Percentiles rank a stretch among this genome's conserved stretches.
These are phyloP conservation scores for Protea cynaroides DNA, from an alignment of 164 flowering plant species.

Conservation along the genomic window DNA sequence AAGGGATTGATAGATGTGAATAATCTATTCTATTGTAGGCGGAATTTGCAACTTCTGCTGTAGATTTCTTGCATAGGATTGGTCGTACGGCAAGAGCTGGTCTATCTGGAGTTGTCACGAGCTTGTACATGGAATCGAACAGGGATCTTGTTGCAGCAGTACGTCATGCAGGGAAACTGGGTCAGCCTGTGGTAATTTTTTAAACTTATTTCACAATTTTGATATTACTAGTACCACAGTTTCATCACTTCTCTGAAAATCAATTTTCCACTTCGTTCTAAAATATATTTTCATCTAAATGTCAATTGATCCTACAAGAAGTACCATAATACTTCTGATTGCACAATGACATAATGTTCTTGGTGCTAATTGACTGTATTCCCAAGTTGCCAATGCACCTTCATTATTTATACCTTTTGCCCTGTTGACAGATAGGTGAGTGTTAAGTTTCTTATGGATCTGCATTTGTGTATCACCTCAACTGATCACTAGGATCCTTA, in stretches of 20 bases:
- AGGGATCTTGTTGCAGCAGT: conserved; percentile 80
- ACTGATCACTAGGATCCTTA: conserved; percentile 2
- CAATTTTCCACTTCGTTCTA: not conserved
- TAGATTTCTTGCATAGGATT: conserved; percentile 88
- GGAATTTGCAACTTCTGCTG: conserved; percentile 91
- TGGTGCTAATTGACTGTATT: not conserved
- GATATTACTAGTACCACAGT: not conserved
- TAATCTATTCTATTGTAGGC: conserved; percentile 46
- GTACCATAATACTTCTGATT: not conserved
- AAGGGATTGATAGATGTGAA: conserved; percentile 5
- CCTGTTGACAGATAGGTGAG: not conserved
- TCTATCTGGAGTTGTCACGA: conserved; percentile 81
- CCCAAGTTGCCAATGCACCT: not conserved
- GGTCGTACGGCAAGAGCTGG: conserved; percentile 99
- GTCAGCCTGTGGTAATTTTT: conserved; percentile 72
- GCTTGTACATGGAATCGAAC: conserved; percentile 67
- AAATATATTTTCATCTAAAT: not conserved
- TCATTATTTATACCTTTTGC: too few species aligned
- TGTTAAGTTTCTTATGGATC: not conserved
- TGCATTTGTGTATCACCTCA: not conserved
- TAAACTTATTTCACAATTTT: not conserved
- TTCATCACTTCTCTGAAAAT: not conserved
- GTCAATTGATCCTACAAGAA: not conserved
- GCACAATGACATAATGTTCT: not conserved
- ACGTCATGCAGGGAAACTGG: conserved; percentile 63